Conservation (phyloP, 768 basidiomycete genomes). For the Albatrellus ellisii region DNA sequence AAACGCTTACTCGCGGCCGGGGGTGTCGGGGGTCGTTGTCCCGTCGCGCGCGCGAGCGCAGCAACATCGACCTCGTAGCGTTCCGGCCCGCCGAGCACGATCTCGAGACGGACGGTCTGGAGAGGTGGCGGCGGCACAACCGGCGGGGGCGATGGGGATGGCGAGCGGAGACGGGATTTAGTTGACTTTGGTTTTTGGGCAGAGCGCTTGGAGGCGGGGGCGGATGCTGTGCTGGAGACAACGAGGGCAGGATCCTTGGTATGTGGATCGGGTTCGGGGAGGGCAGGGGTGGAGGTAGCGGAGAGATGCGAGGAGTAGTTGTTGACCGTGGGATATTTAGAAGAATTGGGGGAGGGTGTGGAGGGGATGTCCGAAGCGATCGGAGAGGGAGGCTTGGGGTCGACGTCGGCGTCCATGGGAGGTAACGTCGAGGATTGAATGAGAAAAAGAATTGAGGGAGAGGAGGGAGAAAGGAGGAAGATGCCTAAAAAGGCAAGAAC, state of each 20-base stretch:
- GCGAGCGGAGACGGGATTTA: conserved; percentile 31
- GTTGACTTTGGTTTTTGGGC: conserved; percentile 37
- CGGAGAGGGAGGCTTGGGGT: not conserved
- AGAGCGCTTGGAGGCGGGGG: not conserved
- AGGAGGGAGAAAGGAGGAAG: conserved; percentile 11
- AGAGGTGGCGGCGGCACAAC: conserved; percentile 34
- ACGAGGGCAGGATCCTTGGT: not conserved
- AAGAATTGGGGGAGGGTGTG: not conserved
- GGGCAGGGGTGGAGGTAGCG: not conserved
- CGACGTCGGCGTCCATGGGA: not conserved
- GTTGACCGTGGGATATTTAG: not conserved
- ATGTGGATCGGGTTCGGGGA: conserved; percentile 4
- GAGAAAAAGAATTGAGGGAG: conserved; percentile 5
- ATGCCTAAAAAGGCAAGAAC: conserved; percentile 21
- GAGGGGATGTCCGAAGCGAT: not conserved
- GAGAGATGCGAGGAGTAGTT: conserved; percentile 8
- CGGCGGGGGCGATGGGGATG: conserved; percentile 44
- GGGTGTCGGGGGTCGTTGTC: conserved; percentile 52
- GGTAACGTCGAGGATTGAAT: not conserved
- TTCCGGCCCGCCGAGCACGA: conserved; percentile 55
- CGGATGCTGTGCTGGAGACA: conserved; percentile 3
- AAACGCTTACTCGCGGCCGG: conserved; percentile 22
- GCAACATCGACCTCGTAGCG: conserved; percentile 66
- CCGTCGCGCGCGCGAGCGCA: conserved; percentile 42
- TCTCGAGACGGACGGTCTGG: conserved; percentile 55